Evolutionary conservation across 1,139 yeast species (phyloP), one percentile per base, ranked within the genome.

Genomic region (Debaryomyces sp.): DNA sequence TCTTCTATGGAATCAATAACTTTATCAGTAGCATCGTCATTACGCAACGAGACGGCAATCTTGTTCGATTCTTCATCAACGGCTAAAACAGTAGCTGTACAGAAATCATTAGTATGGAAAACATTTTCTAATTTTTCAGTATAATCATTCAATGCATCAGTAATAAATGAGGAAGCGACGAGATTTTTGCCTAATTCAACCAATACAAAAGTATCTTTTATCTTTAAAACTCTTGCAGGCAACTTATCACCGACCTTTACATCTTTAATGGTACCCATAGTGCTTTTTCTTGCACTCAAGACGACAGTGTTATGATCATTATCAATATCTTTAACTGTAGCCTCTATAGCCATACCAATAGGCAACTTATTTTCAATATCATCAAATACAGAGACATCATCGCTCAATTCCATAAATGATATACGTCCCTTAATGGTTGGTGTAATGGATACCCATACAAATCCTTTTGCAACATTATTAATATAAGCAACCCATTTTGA

Each of bases 91-190:
- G 82, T 80, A 22, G 90, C 90, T 42, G 83, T 67, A 37, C 86
- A 81, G 44, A 82, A 75, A 51, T 83, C 84, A 54, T 85, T 85
- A 10, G 74, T 67, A 29, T 75, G 68, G 64, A 76, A 89, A 1
- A 71, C 75, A n/a, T 75, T 77, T 15, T 73, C 75, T 48, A 87
- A 68, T 41, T 81, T 75, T 26, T 77, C 73, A 27, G 83, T 74
- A 62, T 83, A 89, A 59, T 89, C 87, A 58, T 87, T 81, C 55
- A 89, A 74, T 13, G 96, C 91, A 66, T 91, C 97, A 4, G 96
- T 86, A 44, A 85, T 77, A 62, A 75, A 85, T 4, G 91, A 82
- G 53, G 84, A 77, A 27, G 90, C 97, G 48, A 77, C 73, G 17
- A 86, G 74, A 42, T 75, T 75, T 30, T 77, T 76, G 18, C 89